Evolutionary conservation across 23 red algal species (phyloP), one percentile per base, ranked within the genome.

Genomic region (Gracilariopsis chorda): DNA sequence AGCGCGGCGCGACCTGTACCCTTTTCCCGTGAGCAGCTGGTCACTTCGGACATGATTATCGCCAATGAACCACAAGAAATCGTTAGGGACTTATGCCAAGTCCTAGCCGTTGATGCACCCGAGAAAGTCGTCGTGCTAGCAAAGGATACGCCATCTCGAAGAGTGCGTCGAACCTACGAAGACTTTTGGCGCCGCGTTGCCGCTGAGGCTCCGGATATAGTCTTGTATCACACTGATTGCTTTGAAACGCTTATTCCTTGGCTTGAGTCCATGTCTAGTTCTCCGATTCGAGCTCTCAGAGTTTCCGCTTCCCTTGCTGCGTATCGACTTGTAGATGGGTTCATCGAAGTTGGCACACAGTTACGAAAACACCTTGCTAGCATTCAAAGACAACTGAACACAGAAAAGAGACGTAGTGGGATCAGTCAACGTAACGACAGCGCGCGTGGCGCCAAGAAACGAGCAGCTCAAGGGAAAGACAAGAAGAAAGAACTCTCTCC

Each of bases 191-290:
- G 45, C 8, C 58, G 53, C 1, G 17, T 90, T 6, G 43, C 77
- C 35, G 48, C 58, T 21, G 83, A 86, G 32, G 61, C 69, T 56
- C 32, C 68, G 6, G 82, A 96, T n/a, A 57, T 55, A 51, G 82
- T 96, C 4, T 49, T 91, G 72, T 88, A 80, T 78, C 87, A 92
- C 28, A 88, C 88, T 12, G 94, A 96, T 25, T 80, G 81, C 46
- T 77, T 96, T 44, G 94, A 96, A 35, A 92, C 79, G 20, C 48
- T 91, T 13, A 70, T 96, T 20, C 52, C 77, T 1, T 96, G 94
- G 94, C 32, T 96, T 12, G 88, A 76, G 13, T 39, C 48, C 5
- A 52, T 96, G 79, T 33, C 94, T 1, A 84, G 33, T 8, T 71
- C 72, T 16, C 53, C 23, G 23, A 62, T 46, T 14, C 57, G 94